phyloP scores from a whole-genome alignment of 2,329 filamentous ascomycete genomes.

The Phaeosphaeriaceae sp. region DNA sequence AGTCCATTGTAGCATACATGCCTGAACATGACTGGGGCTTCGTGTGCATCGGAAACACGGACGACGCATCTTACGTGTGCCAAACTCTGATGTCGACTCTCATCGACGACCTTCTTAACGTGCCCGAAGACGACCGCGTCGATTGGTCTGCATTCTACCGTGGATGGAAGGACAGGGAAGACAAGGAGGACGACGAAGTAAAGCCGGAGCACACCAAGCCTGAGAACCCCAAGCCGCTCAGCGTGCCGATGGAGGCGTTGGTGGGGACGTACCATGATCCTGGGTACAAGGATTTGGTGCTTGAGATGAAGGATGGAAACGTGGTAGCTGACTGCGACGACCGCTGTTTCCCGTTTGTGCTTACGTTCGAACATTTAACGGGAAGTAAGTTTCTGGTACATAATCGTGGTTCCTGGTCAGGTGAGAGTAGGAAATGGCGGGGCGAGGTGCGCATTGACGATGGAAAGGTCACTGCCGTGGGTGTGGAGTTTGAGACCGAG shows the following conservation, averaged over 20 bases:
- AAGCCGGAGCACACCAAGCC: conserved; percentile 5
- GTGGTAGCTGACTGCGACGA: conserved; percentile 17
- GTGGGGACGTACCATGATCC: conserved; percentile 11
- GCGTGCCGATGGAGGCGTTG: conserved; percentile 7
- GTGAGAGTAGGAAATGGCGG: conserved; percentile 4
- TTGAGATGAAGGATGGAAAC: conserved; percentile 5
- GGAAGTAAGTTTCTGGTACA: conserved; percentile 7
- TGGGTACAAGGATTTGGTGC: conserved; percentile 13
- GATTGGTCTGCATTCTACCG: conserved; percentile 9
- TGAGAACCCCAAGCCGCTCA: conserved; percentile 1
- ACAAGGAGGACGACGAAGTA: conserved; percentile 4
- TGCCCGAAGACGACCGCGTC: conserved; percentile 2
- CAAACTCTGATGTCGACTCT: conserved; percentile 14
- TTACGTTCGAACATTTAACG: conserved; percentile 12
- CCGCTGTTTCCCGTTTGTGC: conserved; percentile 13
- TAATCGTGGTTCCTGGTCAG: conserved; percentile 1
- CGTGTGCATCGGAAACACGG: conserved; percentile 14
- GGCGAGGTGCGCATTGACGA: conserved; percentile 12
- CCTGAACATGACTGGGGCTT: conserved; percentile 17
- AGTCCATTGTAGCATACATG: conserved; percentile 11
- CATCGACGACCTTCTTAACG: conserved; percentile 10
- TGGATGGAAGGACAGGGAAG: not conserved
- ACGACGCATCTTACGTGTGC: conserved; percentile 7
- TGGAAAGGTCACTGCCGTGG: conserved; percentile 7
- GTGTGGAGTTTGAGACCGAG: conserved; percentile 11